Evolutionary conservation across 805 yeast genomes (phyloP).

Genomic region (Wickerhamiella australiensis): DNA sequence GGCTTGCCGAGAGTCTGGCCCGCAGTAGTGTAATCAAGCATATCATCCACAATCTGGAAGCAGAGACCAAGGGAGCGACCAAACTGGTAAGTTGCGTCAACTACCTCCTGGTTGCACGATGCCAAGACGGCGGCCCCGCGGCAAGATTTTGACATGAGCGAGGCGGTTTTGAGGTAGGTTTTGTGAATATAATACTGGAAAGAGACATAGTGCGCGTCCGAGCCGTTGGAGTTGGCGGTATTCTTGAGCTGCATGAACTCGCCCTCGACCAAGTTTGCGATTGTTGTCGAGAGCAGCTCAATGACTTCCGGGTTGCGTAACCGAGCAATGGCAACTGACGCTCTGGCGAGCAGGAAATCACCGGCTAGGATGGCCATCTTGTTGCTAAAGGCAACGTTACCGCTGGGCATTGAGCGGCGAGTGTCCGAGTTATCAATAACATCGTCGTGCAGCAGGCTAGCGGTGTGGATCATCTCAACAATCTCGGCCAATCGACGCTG

Average conservation of each 20-base stretch:
- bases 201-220: slow-evolving; percentile 49
- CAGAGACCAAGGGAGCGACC: slow-evolving; percentile 91
- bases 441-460: slow-evolving; percentile 89
- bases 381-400: slow-evolving; percentile 87
- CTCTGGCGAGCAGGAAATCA: slow-evolving; percentile 87
- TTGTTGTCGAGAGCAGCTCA: slow-evolving; percentile 86
- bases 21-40: slow-evolving; percentile 87
- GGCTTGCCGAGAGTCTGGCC: slow-evolving; percentile 85
- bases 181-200: slow-evolving; percentile 92
- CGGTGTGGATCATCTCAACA: slow-evolving; percentile 97
- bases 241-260: slow-evolving; percentile 98
- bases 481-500: slow-evolving; percentile 94
- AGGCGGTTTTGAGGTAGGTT: slow-evolving; percentile 89
- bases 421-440: slow-evolving; percentile 83
- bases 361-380: slow-evolving; percentile 98
- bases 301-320: slow-evolving; percentile 94
- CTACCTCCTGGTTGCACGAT: slow-evolving; percentile 62
- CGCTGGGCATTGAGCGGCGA: slow-evolving; percentile 81
- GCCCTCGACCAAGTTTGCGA: slow-evolving; percentile 95
- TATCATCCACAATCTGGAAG: slow-evolving; percentile 92
- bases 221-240: slow-evolving; percentile 48
- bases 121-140: slow-evolving; percentile 87
- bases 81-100: slow-evolving; percentile 78
- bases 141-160: slow-evolving; percentile 84
- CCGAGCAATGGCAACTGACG: slow-evolving; percentile 90